Base-by-base conservation (phyloP, 768 basidiomycete genomes). In the Trametes sanguinea region DNA sequence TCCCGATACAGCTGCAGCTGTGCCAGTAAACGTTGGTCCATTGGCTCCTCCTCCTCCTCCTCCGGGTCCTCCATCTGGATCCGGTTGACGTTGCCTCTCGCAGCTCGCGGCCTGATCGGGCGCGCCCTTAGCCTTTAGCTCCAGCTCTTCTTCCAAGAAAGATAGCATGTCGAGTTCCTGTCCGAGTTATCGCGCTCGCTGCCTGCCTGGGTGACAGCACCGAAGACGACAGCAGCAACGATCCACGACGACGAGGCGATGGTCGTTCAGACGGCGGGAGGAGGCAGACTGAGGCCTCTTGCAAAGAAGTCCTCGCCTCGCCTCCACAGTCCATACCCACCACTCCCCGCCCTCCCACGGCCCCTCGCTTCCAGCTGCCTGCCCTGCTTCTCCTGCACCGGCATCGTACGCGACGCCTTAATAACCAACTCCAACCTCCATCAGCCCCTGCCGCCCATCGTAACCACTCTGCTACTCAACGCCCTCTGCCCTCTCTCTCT, bases 41-140 rank as follows among this genome's bases (percentile, higher is more conserved):
- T 47, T 47, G 27, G 46, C 17, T 11, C 11, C 17, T 47, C 11
- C 17, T 47, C 11, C 27, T 27, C 11, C 17, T 22, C 17, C 27
- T 10, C 9, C 48, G 13, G 29, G 29, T 13, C 48, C 29, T 30
- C 39, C 50, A 37, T 57, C 59, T 60, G 63, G 63, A 64, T 60
- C 63, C 58, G 63, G 54, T 42, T 64, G 54, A 57, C 63, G 39
- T 51, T 64, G 54, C 54, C 13, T 14, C 48, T 50, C 29, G 48
- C 48, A 50, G 29, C 17, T 32, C 27, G 13, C 48, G 13, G n/a
- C 30, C 48, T 64, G 58, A 57, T 64, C 63, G 51, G 48, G 47
- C 45, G 45, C 45, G 45, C 17, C 45, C 17, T 22, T 22, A 22
- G 22, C 22, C 22, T 46, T 27, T 13, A 46, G 45, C 17, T 46